These are phyloP conservation scores for Theileria annulata DNA, from an alignment of 169 alveolate genomes.

Conservation along the genomic window DNA sequence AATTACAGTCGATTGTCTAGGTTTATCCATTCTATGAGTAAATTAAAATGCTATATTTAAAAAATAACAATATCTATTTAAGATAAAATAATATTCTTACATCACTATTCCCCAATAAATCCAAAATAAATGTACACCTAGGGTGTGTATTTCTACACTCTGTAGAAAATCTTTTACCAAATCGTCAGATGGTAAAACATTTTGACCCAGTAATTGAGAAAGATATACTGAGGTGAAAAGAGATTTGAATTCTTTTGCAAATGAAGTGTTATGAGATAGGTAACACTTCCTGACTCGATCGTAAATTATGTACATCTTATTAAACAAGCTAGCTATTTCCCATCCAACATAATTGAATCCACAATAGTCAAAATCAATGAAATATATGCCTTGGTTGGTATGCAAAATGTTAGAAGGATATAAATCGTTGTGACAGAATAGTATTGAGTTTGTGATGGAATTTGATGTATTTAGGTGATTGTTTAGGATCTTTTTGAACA, in stretches of 20 bases:
- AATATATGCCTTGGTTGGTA: conserved; percentile 54
- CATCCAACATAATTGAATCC: conserved; percentile 74
- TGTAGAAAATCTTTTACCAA: conserved; percentile 62
- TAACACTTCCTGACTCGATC: conserved; percentile 60
- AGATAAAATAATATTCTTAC: too few species aligned
- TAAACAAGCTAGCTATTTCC: conserved; percentile 74
- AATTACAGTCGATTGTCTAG: too few species aligned
- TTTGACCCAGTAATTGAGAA: conserved; percentile 61
- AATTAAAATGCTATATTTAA: too few species aligned
- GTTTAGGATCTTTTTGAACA: conserved; percentile 34
- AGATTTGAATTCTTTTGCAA: conserved; percentile 64
- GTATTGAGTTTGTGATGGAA: conserved; percentile 66
- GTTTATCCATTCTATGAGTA: too few species aligned
- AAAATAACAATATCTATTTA: too few species aligned
- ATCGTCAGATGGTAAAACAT: conserved; percentile 44
- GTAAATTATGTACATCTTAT: conserved; percentile 70
- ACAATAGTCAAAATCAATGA: conserved; percentile 79
- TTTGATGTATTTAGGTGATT: conserved; percentile 18
- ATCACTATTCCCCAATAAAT: conserved; percentile 71
- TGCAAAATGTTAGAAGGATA: conserved; percentile 73
- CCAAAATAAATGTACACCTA: conserved; percentile 74
- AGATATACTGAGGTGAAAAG: conserved; percentile 70
- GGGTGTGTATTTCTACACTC: conserved; percentile 69
- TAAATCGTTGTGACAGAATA: conserved; percentile 78
- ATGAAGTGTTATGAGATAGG: conserved; percentile 34